A percentile compares a stretch with the other conserved stretches of the same genome.
phyloP scores from a whole-genome alignment of 176 grass and related monocot species.

The Lolium multiflorum region DNA sequence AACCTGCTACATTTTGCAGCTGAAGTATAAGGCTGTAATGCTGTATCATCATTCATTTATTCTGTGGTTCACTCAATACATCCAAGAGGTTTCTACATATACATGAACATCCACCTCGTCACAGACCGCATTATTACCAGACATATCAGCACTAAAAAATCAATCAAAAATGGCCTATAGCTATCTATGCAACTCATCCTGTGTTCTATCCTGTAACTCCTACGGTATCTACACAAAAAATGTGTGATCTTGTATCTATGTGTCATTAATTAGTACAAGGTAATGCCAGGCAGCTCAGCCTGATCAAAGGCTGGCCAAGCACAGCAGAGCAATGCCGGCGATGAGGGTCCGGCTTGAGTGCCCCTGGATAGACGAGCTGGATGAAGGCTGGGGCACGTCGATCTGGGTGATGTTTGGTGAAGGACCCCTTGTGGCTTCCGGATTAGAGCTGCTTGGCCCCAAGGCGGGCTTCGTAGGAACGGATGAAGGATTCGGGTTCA shows the following conservation, averaged over 20 bases:
- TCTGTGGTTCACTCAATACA: conserved; percentile 17
- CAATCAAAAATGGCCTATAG: conserved; percentile 27
- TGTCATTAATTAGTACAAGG: conserved; percentile 26
- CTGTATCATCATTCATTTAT: conserved; percentile 1
- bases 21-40: neutral
- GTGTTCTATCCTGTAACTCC: conserved; percentile 52
- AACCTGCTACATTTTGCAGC: neutral
- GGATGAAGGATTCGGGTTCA: conserved; percentile 46
- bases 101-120: conserved; percentile 34
- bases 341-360: conserved; percentile 29
- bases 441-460: conserved; percentile 51
- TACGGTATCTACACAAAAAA: conserved; percentile 34
- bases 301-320: conserved; percentile 50
- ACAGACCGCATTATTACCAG: conserved; percentile 31
- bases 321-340: conserved; percentile 25
- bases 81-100: conserved; percentile 31
- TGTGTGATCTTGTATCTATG: conserved; percentile 42
- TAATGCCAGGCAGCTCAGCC: conserved; percentile 1
- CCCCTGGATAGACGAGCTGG: conserved; percentile 29
- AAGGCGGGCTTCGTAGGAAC: conserved; percentile 38
- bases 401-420: conserved; percentile 41
- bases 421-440: conserved; percentile 47
- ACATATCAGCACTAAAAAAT: conserved; percentile 25
- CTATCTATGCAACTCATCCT: conserved; percentile 18
- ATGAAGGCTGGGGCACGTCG: conserved; percentile 24